Evolutionary conservation across 2,329 filamentous ascomycete species (phyloP), one percentile per base, ranked within the genome.

Genomic region (Stagonosporopsis chrysanthemi): DNA sequence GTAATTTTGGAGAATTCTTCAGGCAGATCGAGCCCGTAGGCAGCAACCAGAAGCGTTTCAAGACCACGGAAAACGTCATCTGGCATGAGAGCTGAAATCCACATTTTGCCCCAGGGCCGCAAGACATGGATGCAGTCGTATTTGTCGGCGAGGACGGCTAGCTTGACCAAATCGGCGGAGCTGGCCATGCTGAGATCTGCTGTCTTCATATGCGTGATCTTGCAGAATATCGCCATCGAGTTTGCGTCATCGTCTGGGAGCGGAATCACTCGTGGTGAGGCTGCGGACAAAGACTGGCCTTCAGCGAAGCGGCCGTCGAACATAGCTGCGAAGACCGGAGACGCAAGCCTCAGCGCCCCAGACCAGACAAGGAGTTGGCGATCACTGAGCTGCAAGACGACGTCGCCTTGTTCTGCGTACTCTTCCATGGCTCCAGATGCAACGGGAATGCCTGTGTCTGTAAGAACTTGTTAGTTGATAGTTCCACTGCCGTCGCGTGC

Each of bases 81-180:
- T 19, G 19, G 19, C 19, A 19, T 19, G 19, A 19, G 19, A 19
- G 19, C 19, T 14, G 40, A 15, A 4, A 60, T 29, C 61, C 60
- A 65, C 14, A 62, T 23, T 4, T 29, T 47, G 23, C 43, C 46
- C 54, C 60, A 71, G 4, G 55, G 14, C n/a, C 53, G 53, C 2
- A 68, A 59, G 7, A 49, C 54, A 2, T 56, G 47, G 0, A 31
- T 7, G 12, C 29, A 31, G 14, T 65, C 51, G 49, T 73, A 71
- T 12, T 71, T 71, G 46, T 17, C 2, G 9, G 4, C 8, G 11
- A 31, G 11, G 3, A 31, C 11, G 29, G 29, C 29, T 2, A 31
- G 8, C 8, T 31, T 14, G 29, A 12, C 12, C 7, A 31, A 9
- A 11, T 31, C 29, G 4, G 8, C 11, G 3, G 29, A 9, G 29